These are phyloP conservation scores for Lizanozyma gosingica DNA, from an alignment of 1,139 yeast species.

Conservation along the genomic window DNA sequence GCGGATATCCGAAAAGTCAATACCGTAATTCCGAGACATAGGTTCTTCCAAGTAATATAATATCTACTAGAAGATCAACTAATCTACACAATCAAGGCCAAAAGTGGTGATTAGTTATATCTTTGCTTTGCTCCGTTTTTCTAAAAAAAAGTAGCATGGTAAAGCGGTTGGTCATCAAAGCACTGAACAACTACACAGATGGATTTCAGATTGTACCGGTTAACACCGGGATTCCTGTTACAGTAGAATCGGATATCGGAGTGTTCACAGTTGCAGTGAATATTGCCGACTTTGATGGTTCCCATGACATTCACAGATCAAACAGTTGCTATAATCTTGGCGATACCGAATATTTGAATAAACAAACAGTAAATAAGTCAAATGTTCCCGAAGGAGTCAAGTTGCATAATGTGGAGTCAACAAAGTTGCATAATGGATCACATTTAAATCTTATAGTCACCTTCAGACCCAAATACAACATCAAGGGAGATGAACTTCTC, in stretches of 20 bases:
- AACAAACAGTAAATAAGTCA: conserved; percentile 11
- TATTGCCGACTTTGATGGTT: conserved; percentile 40
- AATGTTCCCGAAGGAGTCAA: conserved; percentile 2
- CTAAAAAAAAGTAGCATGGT: no score
- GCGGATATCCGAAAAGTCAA: no score
- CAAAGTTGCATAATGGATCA: conserved; percentile 4
- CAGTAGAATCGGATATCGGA: conserved; percentile 31
- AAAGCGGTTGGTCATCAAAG: conserved; percentile 29
- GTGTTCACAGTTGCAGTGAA: conserved; percentile 28
- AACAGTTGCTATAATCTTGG: conserved; percentile 27
- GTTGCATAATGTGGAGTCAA: not conserved
- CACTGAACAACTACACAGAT: conserved; percentile 20
- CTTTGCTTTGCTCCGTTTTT: no score
- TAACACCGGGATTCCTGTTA: conserved; percentile 29
- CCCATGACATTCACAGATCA: conserved; percentile 22
- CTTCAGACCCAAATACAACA: conserved; percentile 31
- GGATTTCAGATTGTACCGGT: conserved; percentile 32
- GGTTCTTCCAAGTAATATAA: no score
- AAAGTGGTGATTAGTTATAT: no score
- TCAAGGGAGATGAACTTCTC: conserved; percentile 42
- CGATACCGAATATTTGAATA: conserved; percentile 22
- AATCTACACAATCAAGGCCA: no score
- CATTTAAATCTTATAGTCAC: conserved; percentile 13
- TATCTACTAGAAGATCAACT: no score
- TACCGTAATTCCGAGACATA: no score